phyloP scores from a whole-genome alignment of 225 moss, liverwort and hornwort genomes.

The Thuidium tamariscinum region DNA sequence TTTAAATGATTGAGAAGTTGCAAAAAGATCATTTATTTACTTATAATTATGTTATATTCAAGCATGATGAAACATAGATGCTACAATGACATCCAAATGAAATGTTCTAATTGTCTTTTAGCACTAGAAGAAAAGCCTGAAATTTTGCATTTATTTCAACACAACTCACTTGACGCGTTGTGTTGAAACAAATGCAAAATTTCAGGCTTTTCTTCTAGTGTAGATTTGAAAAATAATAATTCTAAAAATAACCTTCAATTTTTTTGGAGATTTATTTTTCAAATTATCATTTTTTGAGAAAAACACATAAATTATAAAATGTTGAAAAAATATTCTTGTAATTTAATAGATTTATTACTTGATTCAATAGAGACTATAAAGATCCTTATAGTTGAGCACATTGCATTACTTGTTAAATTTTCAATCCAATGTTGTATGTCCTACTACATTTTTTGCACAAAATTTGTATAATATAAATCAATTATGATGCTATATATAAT shows the following conservation, averaged over 20 bases:
- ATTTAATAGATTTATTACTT: background rate
- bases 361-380: rapidly evolving
- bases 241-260: background rate
- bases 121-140: no score
- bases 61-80: background rate
- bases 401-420: background rate
- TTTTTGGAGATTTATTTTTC: no score
- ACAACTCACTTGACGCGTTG: no score
- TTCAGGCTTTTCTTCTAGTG: no score
- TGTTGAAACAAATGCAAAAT: no score
- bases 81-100: background rate
- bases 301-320: no score
- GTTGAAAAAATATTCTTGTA: rapidly evolving
- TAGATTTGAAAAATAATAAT: rapidly evolving
- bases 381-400: rapidly evolving
- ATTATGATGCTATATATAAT: background rate
- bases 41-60: rapidly evolving
- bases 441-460: background rate
- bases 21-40: rapidly evolving
- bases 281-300: background rate
- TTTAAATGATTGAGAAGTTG: background rate
- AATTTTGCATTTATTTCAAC: no score
- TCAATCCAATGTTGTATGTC: background rate
- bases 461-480: background rate
- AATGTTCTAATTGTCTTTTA: rapidly evolving